These are phyloP conservation scores for Penicillium sp. DNA, from an alignment of 2,329 filamentous ascomycete genomes.

Conservation along the genomic window DNA sequence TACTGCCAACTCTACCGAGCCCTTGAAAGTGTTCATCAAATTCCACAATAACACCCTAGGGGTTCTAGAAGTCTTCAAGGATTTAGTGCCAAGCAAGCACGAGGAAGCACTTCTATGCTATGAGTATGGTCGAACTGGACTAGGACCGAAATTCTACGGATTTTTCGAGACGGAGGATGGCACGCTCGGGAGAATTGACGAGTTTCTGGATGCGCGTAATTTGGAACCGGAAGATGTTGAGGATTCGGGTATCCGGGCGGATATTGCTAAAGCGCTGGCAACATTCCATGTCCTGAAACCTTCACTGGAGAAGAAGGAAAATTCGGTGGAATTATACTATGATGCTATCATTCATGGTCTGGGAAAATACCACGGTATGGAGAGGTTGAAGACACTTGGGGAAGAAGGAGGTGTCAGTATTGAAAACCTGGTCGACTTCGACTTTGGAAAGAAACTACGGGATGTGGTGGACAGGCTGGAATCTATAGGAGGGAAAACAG, in stretches of 20 bases:
- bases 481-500: slow-evolving; percentile 18
- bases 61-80: slow-evolving; percentile 19
- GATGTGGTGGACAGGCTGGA: slow-evolving; percentile 16
- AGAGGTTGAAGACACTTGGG: slow-evolving; percentile 23
- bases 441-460: slow-evolving; percentile 18
- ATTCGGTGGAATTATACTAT: slow-evolving; percentile 7
- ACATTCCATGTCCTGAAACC: slow-evolving; percentile 19
- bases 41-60: slow-evolving; percentile 1
- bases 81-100: slow-evolving; percentile 20
- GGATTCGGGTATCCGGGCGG: slow-evolving; percentile 18
- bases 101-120: slow-evolving; percentile 25
- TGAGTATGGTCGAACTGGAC: slow-evolving; percentile 21
- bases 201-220: slow-evolving; percentile 25
- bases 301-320: slow-evolving; percentile 10
- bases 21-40: slow-evolving; percentile 20
- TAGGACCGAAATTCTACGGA: slow-evolving; percentile 23
- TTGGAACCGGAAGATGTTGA: slow-evolving; percentile 26
- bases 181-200: slow-evolving; percentile 22
- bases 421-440: slow-evolving; percentile 24
- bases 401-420: slow-evolving; percentile 23
- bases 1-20: slow-evolving; percentile 7
- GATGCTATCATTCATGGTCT: slow-evolving; percentile 15
- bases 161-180: slow-evolving; percentile 26
- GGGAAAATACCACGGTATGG: slow-evolving; percentile 19
- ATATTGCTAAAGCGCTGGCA: slow-evolving; percentile 20